Evolutionary conservation across 2,329 filamentous ascomycete genomes (phyloP).

Genomic region (Colletotrichum gloeosporioides): DNA sequence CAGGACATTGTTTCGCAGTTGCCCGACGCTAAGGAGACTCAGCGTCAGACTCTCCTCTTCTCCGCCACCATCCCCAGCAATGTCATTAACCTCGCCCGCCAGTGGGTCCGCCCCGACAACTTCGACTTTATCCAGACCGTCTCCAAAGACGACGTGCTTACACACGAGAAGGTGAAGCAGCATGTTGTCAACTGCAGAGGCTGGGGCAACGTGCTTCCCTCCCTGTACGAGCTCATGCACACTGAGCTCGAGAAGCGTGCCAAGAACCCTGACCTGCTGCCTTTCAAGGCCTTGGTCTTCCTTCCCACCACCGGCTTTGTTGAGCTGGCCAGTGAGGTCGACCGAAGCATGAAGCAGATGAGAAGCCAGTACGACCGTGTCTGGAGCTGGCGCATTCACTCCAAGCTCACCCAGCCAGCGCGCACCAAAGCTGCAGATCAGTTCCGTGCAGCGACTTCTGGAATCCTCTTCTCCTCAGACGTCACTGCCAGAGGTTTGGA

Average conservation of each 20-base stretch:
- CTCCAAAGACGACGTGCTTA: constrained; percentile 78
- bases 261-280: constrained; percentile 46
- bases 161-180: constrained; percentile 86
- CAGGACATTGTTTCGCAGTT: constrained; percentile 65
- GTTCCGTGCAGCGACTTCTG: constrained; percentile 71
- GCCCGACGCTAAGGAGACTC: constrained; percentile 65
- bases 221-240: constrained; percentile 77
- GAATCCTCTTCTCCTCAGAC: constrained; percentile 77
- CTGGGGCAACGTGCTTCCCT: constrained; percentile 78
- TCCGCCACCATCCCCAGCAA: constrained; percentile 90
- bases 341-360: neutral
- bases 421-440: constrained; percentile 73
- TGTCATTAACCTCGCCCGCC: constrained; percentile 79
- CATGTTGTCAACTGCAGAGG: constrained; percentile 70
- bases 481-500: constrained; percentile 86
- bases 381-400: constrained; percentile 71
- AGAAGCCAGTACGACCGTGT: constrained; percentile 48
- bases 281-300: constrained; percentile 98
- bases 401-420: constrained; percentile 71
- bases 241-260: constrained; percentile 56
- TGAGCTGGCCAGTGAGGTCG: constrained; percentile 64
- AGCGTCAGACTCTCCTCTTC: constrained; percentile 91
- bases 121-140: constrained; percentile 96
- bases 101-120: constrained; percentile 76
- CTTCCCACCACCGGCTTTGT: constrained; percentile 81